phyloP scores from a whole-genome alignment of 2,329 filamentous ascomycete species.

The Diaporthe citri region DNA sequence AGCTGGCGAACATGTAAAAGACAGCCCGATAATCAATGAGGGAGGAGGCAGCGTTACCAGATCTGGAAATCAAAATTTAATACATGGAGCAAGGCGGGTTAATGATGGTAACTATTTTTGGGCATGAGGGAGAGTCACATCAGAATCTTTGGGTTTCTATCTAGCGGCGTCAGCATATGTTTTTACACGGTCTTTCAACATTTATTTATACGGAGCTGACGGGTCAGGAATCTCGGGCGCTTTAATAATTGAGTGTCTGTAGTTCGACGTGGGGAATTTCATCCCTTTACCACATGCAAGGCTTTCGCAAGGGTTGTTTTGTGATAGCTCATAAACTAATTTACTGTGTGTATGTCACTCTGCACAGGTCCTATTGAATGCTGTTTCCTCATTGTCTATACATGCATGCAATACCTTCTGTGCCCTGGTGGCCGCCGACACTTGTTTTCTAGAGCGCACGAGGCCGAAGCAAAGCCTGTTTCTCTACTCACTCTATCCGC shows the following conservation, averaged over 20 bases:
- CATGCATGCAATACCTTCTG: constrained; percentile 1
- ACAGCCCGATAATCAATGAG: background rate
- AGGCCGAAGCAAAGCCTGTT: background rate
- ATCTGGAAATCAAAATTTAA: background rate
- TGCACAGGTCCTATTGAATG: background rate
- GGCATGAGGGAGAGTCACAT: constrained; percentile 21
- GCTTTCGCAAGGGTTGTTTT: background rate
- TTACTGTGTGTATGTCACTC: constrained; percentile 9
- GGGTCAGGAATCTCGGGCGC: constrained; percentile 23
- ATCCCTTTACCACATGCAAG: constrained; percentile 10
- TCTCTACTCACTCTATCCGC: constrained; percentile 57
- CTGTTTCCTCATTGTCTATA: background rate
- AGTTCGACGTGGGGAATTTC: constrained; percentile 12
- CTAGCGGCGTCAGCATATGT: constrained; percentile 34
- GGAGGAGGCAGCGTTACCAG: background rate
- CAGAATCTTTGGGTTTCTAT: constrained; percentile 9
- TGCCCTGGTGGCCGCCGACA: background rate
- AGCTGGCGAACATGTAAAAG: constrained; percentile 91
- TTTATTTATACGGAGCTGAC: constrained; percentile 17
- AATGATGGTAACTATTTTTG: constrained; percentile 24
- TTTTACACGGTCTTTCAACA: constrained; percentile 29
- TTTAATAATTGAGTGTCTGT: constrained; percentile 32
- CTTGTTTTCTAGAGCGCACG: background rate
- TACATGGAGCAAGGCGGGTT: constrained; percentile 26
- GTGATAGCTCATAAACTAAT: constrained; percentile 34